These are phyloP conservation scores for Persicaria tinctoria DNA, from an alignment of 148 eudicot species.

Conservation along the genomic window DNA sequence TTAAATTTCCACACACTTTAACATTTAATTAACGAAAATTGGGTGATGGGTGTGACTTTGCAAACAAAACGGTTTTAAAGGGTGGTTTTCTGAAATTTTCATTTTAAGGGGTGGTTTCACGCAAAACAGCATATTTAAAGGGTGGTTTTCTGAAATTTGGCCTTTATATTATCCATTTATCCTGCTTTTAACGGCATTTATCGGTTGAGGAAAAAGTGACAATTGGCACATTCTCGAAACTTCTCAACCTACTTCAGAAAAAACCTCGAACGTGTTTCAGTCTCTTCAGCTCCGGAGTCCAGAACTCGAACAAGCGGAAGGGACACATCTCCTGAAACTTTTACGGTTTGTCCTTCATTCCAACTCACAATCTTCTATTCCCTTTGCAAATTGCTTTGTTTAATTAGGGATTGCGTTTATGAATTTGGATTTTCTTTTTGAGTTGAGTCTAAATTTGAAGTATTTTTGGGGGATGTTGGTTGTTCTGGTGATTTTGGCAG, in stretches of 20 bases:
- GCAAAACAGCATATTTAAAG: no score
- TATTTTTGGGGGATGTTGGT: neutral
- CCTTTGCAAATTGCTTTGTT: neutral
- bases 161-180: neutral
- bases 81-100: no score
- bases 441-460: neutral
- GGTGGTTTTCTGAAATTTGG: no score
- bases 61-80: no score
- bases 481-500: slow-evolving; percentile 12
- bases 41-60: no score
- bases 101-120: no score
- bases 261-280: neutral
- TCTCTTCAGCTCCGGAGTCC: neutral
- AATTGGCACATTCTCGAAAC: slow-evolving; percentile 12
- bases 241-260: neutral
- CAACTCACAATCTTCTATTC: neutral
- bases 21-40: no score
- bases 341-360: slow-evolving; percentile 5
- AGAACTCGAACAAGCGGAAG: neutral
- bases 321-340: neutral
- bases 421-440: neutral
- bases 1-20: no score
- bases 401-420: neutral
- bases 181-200: slow-evolving; percentile 8
- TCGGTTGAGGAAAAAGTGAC: slow-evolving; percentile 10